These are phyloP conservation scores for Neocucurbitaria cava DNA, from an alignment of 2,329 filamentous ascomycete genomes.

Conservation along the genomic window DNA sequence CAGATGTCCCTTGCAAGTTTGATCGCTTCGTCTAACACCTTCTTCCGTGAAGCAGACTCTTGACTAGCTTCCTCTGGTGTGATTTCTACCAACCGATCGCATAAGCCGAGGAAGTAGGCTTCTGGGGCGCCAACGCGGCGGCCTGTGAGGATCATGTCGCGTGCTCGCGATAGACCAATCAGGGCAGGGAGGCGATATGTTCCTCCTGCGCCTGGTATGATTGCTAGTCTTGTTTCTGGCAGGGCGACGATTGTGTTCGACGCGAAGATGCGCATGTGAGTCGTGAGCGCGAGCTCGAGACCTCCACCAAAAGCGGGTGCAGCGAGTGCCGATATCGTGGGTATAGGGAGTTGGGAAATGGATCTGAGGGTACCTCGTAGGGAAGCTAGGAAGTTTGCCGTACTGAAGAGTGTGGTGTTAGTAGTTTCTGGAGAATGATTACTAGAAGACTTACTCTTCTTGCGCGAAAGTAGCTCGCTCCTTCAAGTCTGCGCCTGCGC, in stretches of 20 bases:
- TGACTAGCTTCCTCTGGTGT: slow-evolving; percentile 62
- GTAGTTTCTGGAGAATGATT: slow-evolving; percentile 1
- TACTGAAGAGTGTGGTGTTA: slow-evolving; percentile 61
- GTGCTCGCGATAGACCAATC: slow-evolving; percentile 80
- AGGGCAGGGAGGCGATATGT: slow-evolving; percentile 85
- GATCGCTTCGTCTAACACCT: slow-evolving; percentile 77
- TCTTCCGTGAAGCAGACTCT: slow-evolving; percentile 65
- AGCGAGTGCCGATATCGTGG: slow-evolving; percentile 87
- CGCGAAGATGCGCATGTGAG: slow-evolving; percentile 85
- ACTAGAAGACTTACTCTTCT: slow-evolving; percentile 70
- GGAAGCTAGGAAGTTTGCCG: slow-evolving; percentile 75
- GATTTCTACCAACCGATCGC: slow-evolving; percentile 87
- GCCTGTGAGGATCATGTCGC: slow-evolving; percentile 89
- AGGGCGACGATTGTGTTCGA: slow-evolving; percentile 80
- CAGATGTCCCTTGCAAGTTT: slow-evolving; percentile 84
- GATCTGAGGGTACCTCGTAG: slow-evolving; percentile 78
- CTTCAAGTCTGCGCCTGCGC: slow-evolving; percentile 93
- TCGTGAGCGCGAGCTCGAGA: slow-evolving; percentile 88
- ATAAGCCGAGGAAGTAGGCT: slow-evolving; percentile 89
- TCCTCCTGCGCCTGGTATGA: slow-evolving; percentile 93
- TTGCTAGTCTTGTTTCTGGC: slow-evolving; percentile 90
- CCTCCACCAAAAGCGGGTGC: slow-evolving; percentile 90
- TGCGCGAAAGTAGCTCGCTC: slow-evolving; percentile 78
- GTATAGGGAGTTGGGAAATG: slow-evolving; percentile 79
- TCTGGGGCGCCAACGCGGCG: slow-evolving; percentile 83